A percentile compares a stretch with the other conserved stretches of the same genome.
Evolutionary conservation across 202 grass and related monocot genomes (phyloP).

Genomic region (Schoenoplectus tabernaemontani): DNA sequence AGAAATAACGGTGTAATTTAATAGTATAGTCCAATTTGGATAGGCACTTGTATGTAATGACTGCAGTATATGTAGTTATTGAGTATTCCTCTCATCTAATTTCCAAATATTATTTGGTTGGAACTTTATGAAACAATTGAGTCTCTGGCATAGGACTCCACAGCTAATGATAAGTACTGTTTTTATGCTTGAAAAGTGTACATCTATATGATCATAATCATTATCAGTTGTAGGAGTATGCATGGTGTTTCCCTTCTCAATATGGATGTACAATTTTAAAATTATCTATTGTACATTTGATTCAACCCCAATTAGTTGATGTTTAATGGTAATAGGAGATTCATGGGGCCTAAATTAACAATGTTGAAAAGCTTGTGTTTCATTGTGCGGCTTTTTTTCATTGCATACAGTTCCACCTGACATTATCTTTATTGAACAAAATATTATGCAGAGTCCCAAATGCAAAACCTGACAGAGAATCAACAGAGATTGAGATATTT

Average conservation of each 20-base stretch:
- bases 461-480: constrained; percentile 85
- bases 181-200: not conserved
- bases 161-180: not conserved
- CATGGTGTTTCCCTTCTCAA: not conserved
- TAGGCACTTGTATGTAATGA: not conserved
- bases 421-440: constrained; percentile 9
- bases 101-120: not conserved
- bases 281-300: too few relatives aligned
- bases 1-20: not conserved
- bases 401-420: not conserved
- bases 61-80: not conserved
- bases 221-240: not conserved
- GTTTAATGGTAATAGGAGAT: too few relatives aligned
- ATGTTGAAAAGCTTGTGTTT: too few relatives aligned
- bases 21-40: not conserved
- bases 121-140: not conserved
- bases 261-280: too few relatives aligned
- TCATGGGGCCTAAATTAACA: too few relatives aligned
- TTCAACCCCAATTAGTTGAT: too few relatives aligned
- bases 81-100: not conserved
- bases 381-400: not conserved
- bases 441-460: constrained; percentile 69
- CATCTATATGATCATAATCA: not conserved
- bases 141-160: not conserved
- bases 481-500: constrained; percentile 92